Evolutionary conservation across 2,329 filamentous ascomycete genomes (phyloP).

Genomic region (Colletotrichum orchidophilum): DNA sequence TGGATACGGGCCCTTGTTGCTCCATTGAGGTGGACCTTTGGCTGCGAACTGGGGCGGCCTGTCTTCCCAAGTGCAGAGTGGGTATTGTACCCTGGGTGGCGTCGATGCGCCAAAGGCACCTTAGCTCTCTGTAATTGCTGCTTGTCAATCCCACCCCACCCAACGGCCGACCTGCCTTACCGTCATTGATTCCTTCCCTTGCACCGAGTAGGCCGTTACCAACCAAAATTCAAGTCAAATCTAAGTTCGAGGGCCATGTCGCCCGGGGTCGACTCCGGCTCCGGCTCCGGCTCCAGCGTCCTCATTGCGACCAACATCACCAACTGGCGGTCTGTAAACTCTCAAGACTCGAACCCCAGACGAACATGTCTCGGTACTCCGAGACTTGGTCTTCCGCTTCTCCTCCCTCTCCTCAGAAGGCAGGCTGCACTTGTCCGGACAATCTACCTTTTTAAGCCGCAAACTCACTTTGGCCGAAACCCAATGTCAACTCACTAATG

Average conservation of each 20-base stretch:
- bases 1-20: not conserved
- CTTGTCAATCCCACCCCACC: not conserved
- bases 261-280: slow-evolving; percentile 11
- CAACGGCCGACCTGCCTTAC: not conserved
- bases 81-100: not conserved
- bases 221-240: not conserved
- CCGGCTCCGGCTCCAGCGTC: not conserved
- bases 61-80: not conserved
- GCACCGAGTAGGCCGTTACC: not conserved
- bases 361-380: not conserved
- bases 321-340: slow-evolving; percentile 23
- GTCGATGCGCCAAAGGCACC: not conserved
- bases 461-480: not conserved
- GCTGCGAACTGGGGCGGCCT: not conserved
- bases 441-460: not conserved
- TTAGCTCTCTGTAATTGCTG: not conserved
- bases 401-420: not conserved
- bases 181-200: not conserved
- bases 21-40: not conserved
- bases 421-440: not conserved
- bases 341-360: slow-evolving; percentile 1
- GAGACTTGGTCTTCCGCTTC: not conserved
- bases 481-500: not conserved
- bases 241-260: not conserved
- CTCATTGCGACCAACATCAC: not conserved